Evolutionary conservation across 495 filamentous ascomycete species (phyloP).

Genomic region (Xylaria acuta): DNA sequence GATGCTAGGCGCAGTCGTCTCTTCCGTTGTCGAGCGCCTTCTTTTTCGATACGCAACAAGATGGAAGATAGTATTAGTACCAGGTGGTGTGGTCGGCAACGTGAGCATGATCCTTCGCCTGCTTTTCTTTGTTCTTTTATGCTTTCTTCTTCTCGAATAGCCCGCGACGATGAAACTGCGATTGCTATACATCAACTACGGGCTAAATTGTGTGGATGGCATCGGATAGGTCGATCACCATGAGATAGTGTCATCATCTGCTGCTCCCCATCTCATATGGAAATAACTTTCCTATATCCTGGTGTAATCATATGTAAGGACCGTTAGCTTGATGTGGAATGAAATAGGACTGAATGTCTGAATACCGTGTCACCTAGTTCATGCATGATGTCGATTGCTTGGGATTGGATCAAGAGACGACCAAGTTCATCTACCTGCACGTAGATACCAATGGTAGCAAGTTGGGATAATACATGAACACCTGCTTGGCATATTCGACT

Average conservation of each 20-base stretch:
- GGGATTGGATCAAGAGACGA: too few relatives aligned
- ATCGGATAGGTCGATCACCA: background rate
- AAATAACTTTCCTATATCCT: background rate
- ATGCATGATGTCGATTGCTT: too few relatives aligned
- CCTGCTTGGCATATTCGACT: too few relatives aligned
- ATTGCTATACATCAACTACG: background rate
- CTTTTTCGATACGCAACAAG: background rate
- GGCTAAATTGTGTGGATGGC: background rate
- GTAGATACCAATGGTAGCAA: too few relatives aligned
- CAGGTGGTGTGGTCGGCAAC: background rate
- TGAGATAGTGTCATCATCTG: background rate
- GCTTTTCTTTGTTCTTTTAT: background rate
- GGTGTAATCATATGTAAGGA: background rate
- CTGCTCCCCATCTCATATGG: background rate
- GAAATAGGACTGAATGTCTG: too few relatives aligned
- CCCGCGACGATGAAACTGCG: conserved; percentile 6
- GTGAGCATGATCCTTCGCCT: background rate
- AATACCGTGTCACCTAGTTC: background rate
- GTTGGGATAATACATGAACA: too few relatives aligned
- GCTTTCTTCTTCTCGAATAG: background rate
- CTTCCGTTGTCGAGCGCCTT: background rate
- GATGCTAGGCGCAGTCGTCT: background rate
- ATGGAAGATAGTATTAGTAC: background rate
- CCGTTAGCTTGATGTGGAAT: background rate
- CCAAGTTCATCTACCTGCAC: too few relatives aligned